These are phyloP conservation scores for Pneumocystis wakefieldiae DNA, from an alignment of 1,139 yeast species.

Conservation along the genomic window DNA sequence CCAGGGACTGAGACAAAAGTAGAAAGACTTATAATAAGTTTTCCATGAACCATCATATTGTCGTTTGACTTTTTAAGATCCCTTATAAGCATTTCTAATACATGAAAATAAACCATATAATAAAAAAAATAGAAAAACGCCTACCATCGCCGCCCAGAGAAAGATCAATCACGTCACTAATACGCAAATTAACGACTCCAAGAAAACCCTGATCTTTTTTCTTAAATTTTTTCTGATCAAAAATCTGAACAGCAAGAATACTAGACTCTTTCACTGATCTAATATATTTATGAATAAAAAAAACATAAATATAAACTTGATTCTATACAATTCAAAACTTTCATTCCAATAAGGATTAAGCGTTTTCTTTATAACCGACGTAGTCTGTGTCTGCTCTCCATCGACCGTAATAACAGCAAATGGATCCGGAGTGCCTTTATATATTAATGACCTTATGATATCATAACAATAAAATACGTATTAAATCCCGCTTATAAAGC, in stretches of 20 bases:
- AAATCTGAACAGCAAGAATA: slow-evolving; percentile 80
- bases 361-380: slow-evolving; percentile 85
- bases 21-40: slow-evolving; percentile 47
- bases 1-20: slow-evolving; percentile 34
- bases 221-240: slow-evolving; percentile 92
- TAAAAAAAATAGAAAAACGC: background rate
- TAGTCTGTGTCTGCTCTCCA: slow-evolving; percentile 90
- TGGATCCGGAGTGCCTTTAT: slow-evolving; percentile 56
- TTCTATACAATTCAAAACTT: slow-evolving; percentile 42
- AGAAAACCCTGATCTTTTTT: slow-evolving; percentile 98
- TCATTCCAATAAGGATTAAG: slow-evolving; percentile 97
- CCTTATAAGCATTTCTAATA: slow-evolving; percentile 67
- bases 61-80: slow-evolving; percentile 87
- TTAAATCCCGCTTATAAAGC: slow-evolving; percentile 84
- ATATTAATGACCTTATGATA: background rate
- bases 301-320: background rate
- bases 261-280: slow-evolving; percentile 65
- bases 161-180: slow-evolving; percentile 78
- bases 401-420: slow-evolving; percentile 94
- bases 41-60: slow-evolving; percentile 80
- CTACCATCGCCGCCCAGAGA: slow-evolving; percentile 31
- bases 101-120: slow-evolving; percentile 14
- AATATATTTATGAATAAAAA: slow-evolving; percentile 16
- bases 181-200: slow-evolving; percentile 84
- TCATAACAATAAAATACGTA: slow-evolving; percentile 37